Base-by-base conservation (phyloP, 192 early-diverging fungal genomes). In the Mortierella antarctica region DNA sequence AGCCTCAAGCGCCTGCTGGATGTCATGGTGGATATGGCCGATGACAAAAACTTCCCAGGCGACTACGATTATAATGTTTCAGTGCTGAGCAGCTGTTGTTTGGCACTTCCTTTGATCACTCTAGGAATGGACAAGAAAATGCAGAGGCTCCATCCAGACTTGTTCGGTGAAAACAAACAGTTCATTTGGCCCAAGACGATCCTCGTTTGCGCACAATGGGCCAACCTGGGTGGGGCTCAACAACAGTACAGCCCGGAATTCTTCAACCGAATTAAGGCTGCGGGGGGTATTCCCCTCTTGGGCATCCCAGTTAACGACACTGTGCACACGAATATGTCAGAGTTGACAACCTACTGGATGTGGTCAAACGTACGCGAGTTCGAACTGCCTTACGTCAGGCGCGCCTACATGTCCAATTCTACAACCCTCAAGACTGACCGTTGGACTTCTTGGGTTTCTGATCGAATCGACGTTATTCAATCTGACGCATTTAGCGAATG, bases 161-260 rank as follows among this genome's bases (percentile, higher is more conserved):
- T n/a, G n/a, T n/a, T n/a, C n/a, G n/a, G n/a, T n/a, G n/a, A n/a
- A n/a, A n/a, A n/a, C n/a, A n/a, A n/a, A n/a, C n/a, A n/a, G n/a
- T n/a, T n/a, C n/a, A n/a, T n/a, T n/a, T n/a, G n/a, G n/a, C n/a
- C n/a, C n/a, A n/a, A n/a, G n/a, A n/a, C n/a, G 57, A 79, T 79
- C 50, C 17, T 79, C 14, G 50, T 79, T 47, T 79, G 47, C 60
- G 76, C 54, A 39, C 76, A 79, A 46, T 79, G 76, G 76, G 63
- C 69, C 57, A 79, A 79, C 67, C 64, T 71, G 6, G 41, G 61
- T 50, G 76, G 76, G 42, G 20, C 15, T 23, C 0, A 46, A 40
- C 75, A 70, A 75, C 40, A 0, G 3, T 75, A 75, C 50, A 17
- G 67, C 39, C 7, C 53, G 13, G 15, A 0, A 11, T 61, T 66